Evolutionary conservation across 257 asterid species (phyloP).

Genomic region (Gynochthodes officinalis): DNA sequence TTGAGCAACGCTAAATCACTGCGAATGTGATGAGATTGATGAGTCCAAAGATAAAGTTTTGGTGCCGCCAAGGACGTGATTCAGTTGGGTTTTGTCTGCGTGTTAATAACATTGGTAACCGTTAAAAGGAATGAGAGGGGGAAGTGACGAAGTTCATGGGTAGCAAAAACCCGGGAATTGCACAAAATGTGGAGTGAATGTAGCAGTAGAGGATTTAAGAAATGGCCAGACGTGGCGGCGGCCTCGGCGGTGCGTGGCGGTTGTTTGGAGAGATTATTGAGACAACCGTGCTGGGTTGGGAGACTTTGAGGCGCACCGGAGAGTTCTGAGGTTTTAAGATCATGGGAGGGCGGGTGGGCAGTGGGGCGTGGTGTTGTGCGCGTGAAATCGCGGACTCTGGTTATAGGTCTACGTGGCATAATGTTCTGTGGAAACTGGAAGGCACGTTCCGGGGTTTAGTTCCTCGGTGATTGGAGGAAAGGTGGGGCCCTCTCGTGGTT

Average conservation of each 20-base stretch:
- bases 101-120: background rate
- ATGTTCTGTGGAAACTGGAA: background rate
- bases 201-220: background rate
- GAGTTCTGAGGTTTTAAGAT: background rate
- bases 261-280: background rate
- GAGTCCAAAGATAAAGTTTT: slow-evolving; percentile 20
- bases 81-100: background rate
- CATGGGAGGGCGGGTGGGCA: background rate
- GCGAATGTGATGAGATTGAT: slow-evolving; percentile 12
- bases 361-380: background rate
- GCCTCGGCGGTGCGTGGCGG: background rate
- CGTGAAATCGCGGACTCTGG: background rate
- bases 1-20: background rate
- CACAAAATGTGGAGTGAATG: slow-evolving; percentile 19
- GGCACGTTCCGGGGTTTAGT: background rate
- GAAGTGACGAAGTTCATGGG: background rate
- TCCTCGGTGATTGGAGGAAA: slow-evolving; percentile 5
- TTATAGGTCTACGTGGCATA: background rate
- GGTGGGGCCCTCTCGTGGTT: background rate
- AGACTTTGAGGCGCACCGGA: background rate
- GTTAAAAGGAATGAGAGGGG: background rate
- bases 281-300: slow-evolving; percentile 4
- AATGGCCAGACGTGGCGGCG: background rate
- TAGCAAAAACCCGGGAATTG: background rate
- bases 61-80: slow-evolving; percentile 39